Base-by-base conservation (phyloP, 176 grass and related monocot species). In the Aegilops sharonensis region DNA sequence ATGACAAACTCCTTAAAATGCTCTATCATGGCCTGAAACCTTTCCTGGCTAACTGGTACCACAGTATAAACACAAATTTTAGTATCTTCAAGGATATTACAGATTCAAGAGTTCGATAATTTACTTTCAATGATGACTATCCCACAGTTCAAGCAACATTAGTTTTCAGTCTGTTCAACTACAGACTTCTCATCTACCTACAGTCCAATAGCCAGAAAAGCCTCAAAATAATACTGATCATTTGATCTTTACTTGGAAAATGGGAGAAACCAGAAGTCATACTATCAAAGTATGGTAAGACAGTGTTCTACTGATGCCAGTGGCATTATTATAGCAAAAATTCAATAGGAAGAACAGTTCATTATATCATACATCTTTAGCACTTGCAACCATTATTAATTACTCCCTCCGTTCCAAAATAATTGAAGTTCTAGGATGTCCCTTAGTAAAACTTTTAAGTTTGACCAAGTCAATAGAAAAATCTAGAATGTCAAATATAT, bases 1-100 rank as follows among this genome's bases (percentile, higher is more conserved):
- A 79, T 71, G 30, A 74, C 10, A 21, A 52, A 75, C 34, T 77
- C 20, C 13, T 59, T 60, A 80, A 84, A 43, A 18, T 79, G 32
- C 56, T 79, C 72, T 62, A 59, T 78, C 57, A 85, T 82, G 74
- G 40, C 71, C 36, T 75, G 30, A 35, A 35, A 75, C 34, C 62
- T 56, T 23, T 81, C 61, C 83, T 66, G 62, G 14, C 77, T 30
- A 64, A 36, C 56, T 47, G 32, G 75, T 37, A 52, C 57, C 15
- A 76, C 42, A 27, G 70, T 76, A 43, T 62, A 78, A 61, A 70
- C n/a, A 69, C 40, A 77, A 21, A 81, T 68, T 11, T 59, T 60
- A 5, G 23, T 20, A 65, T 3, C 64, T 40, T 54, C 50, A 77
- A 78, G 2, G 42, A 23, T 59, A 60, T 72, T 72, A 9, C 23